Evolutionary conservation across 2,329 filamentous ascomycete genomes (phyloP), one percentile per base, ranked within the genome.

Genomic region (Westerdykella sp.): DNA sequence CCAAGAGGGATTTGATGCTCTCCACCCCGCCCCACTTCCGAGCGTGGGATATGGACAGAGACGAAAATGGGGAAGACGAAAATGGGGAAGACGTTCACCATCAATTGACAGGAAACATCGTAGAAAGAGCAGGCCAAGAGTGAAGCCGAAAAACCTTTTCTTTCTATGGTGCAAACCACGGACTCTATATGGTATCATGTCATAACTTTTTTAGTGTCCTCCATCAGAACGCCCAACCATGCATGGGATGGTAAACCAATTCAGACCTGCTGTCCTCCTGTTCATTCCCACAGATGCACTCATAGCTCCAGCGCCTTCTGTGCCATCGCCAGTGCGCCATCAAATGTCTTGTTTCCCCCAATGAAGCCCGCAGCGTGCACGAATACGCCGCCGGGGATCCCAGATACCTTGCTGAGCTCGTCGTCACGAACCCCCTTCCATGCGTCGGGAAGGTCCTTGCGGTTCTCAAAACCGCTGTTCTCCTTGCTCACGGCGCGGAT

Each of bases 291-390:
- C 2, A 23, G 21, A 21, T 15, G 36, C 36, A 14, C 32, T 37
- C 56, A 66, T 39, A 62, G 45, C 13, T 70, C 78, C 49, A 87
- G 70, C 2, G 85, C 84, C 74, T 85, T 87, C 66, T 77, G 70
- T 4, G 90, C 89, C 88, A 97, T 95, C 45, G 82, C 80, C 65
- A 87, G 78, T 21, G 82, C 90, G 23, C 93, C 93, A 48, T 95
- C 87, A 59, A 86, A 93, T 0, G 85, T 94, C 75, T 86, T 84
- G 70, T 96, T 94, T 2, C 93, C 93, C 14, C 93, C 93, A 62
- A 97, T 97, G 71, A 98, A 98, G 22, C 93, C 93, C 41, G 85
- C 84, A 3, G 90, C 90, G 65, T 98, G 93, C 23, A 96, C 85
- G 65, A 98, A 98, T 22, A 98, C 83, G 49, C 87, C 83, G 6